phyloP scores from a whole-genome alignment of 352 stramenopile species.

The Thraustochytrium sp. region DNA sequence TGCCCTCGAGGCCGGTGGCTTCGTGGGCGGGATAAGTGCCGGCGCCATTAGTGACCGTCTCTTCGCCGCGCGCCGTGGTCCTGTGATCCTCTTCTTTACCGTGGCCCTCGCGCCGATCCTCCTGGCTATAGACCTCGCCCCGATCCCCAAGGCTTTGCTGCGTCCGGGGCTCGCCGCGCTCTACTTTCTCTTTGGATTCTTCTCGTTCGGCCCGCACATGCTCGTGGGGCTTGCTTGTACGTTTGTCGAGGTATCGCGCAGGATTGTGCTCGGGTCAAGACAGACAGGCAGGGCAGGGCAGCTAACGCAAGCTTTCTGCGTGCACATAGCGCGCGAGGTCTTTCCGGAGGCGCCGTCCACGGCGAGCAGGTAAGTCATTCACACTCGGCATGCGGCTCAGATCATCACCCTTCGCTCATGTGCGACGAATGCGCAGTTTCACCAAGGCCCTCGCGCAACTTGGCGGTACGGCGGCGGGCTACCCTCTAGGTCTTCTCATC shows the following conservation, averaged over 20 bases:
- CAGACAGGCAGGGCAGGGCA: background rate
- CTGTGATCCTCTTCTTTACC: background rate
- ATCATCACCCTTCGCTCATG: background rate
- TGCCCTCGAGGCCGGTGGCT: background rate
- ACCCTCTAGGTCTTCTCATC: constrained; percentile 15
- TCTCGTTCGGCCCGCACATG: constrained; percentile 31
- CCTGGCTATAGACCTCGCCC: background rate
- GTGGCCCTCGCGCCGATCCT: background rate
- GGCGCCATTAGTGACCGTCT: constrained; percentile 25
- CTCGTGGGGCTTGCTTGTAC: constrained; percentile 31
- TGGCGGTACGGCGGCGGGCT: constrained; percentile 13
- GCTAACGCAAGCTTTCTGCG: background rate
- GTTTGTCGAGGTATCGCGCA: constrained; percentile 8
- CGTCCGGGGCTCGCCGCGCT: background rate
- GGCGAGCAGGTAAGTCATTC: background rate
- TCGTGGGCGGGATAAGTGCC: constrained; percentile 17
- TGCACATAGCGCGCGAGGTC: constrained; percentile 15
- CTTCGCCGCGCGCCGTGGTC: background rate
- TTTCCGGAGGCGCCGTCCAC: constrained; percentile 17
- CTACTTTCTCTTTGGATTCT: constrained; percentile 25
- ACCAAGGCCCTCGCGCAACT: constrained; percentile 22
- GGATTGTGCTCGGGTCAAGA: background rate
- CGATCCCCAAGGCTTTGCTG: background rate
- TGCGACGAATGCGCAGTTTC: background rate
- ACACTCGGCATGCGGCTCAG: background rate